Evolutionary conservation across 2,329 filamentous ascomycete species (phyloP).

Genomic region (Aspergillus sp.): DNA sequence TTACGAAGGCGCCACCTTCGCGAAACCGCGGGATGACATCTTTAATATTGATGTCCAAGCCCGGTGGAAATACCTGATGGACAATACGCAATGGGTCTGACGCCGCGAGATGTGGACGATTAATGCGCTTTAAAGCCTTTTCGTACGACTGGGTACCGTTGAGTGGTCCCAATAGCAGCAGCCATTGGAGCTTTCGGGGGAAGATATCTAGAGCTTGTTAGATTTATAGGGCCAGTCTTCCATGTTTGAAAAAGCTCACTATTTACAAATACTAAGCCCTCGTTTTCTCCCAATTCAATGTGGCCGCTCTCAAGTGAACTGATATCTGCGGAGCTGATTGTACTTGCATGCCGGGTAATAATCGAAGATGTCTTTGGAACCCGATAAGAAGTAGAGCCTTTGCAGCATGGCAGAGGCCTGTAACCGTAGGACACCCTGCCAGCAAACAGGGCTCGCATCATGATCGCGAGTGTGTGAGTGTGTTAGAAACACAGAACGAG

Average conservation of each 20-base stretch:
- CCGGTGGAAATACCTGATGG: conserved; percentile 62
- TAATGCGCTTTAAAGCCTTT: conserved; percentile 51
- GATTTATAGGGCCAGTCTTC: background rate
- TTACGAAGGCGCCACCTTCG: conserved; percentile 92
- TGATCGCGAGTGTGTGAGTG: conserved; percentile 14
- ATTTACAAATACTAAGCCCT: conserved; percentile 86
- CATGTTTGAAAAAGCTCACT: conserved; percentile 55
- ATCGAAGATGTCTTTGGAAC: background rate
- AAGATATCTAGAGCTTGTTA: conserved; percentile 66
- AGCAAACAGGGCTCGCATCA: conserved; percentile 20
- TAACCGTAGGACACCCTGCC: conserved; percentile 11
- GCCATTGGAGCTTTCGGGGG: conserved; percentile 70
- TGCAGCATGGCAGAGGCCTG: conserved; percentile 5
- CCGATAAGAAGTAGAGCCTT: background rate
- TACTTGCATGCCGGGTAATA: conserved; percentile 3
- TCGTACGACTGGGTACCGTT: conserved; percentile 47
- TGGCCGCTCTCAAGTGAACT: conserved; percentile 71
- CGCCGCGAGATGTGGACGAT: conserved; percentile 52
- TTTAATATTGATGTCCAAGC: conserved; percentile 67
- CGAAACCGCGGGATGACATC: conserved; percentile 82
- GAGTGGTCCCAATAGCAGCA: conserved; percentile 55
- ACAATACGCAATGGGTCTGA: conserved; percentile 58
- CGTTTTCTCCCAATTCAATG: conserved; percentile 71
- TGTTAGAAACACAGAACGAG: conserved; percentile 1
- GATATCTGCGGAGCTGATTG: conserved; percentile 39